Conservation (phyloP, 495 filamentous ascomycete species). For the Polyplosphaeria fusca region DNA sequence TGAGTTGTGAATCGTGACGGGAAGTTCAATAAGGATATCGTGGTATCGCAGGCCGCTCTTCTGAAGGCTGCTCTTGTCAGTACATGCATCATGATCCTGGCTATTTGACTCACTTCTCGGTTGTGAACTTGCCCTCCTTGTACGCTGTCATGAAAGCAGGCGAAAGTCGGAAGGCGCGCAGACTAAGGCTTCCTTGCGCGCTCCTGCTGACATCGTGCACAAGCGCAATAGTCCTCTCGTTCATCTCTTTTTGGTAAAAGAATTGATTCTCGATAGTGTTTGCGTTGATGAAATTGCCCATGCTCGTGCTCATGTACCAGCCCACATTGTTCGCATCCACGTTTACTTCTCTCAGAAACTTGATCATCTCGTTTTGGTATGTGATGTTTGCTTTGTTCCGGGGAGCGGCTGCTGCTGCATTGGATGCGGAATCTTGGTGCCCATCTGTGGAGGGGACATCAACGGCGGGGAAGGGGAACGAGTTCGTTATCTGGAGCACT, state of each 20-base stretch:
- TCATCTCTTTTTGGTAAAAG: slow-evolving; percentile 90
- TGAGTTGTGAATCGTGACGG: slow-evolving; percentile 91
- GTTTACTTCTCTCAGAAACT: slow-evolving; percentile 92
- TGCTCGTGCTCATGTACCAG: slow-evolving; percentile 97
- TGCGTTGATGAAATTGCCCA: slow-evolving; percentile 95
- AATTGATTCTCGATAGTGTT: slow-evolving; percentile 98
- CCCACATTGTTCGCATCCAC: slow-evolving; percentile 97
- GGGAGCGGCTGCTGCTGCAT: slow-evolving; percentile 81
- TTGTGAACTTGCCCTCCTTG: slow-evolving; percentile 95
- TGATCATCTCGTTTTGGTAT: slow-evolving; percentile 98
- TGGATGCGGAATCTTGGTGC: slow-evolving; percentile 67
- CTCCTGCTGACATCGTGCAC: slow-evolving; percentile 94
- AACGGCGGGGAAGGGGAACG: slow-evolving; percentile 87
- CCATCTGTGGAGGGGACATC: slow-evolving; percentile 69
- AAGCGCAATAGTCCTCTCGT: slow-evolving; percentile 88
- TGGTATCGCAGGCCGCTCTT: slow-evolving; percentile 90
- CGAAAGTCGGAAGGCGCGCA: slow-evolving; percentile 88
- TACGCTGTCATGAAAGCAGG: slow-evolving; percentile 84
- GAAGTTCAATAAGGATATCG: slow-evolving; percentile 89
- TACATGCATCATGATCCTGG: not conserved
- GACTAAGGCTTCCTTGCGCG: slow-evolving; percentile 81
- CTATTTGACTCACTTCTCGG: slow-evolving; percentile 67
- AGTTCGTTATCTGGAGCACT: slow-evolving; percentile 86
- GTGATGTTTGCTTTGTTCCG: slow-evolving; percentile 81
- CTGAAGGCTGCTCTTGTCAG: slow-evolving; percentile 62